Evolutionary conservation across 2,329 filamentous ascomycete species (phyloP).

Genomic region (Penicillium sp.): DNA sequence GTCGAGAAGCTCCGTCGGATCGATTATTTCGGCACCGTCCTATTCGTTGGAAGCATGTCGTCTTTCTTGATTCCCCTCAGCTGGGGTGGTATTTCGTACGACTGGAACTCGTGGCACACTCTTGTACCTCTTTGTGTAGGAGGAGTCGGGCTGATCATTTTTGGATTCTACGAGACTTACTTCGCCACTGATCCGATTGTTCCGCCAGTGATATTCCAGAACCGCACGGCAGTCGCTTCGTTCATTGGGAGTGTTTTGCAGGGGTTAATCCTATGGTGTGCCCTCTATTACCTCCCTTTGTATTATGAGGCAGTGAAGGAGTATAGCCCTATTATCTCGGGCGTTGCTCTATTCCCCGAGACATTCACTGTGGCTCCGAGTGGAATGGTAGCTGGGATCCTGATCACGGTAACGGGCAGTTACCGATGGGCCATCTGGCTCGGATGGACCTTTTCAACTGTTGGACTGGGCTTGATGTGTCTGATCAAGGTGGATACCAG

Average conservation of each 20-base stretch:
- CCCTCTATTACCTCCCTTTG: slow-evolving; percentile 55
- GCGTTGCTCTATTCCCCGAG: slow-evolving; percentile 58
- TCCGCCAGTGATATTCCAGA: slow-evolving; percentile 46
- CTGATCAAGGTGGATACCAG: slow-evolving; percentile 45
- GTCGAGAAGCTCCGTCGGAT: slow-evolving; percentile 52
- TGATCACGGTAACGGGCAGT: slow-evolving; percentile 54
- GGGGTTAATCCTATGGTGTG: slow-evolving; percentile 49
- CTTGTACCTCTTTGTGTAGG: slow-evolving; percentile 62
- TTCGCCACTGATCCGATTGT: slow-evolving; percentile 52
- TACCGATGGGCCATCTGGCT: slow-evolving; percentile 62
- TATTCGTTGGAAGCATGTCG: slow-evolving; percentile 61
- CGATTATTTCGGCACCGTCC: slow-evolving; percentile 61
- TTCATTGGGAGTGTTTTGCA: slow-evolving; percentile 58
- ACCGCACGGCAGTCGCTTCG: slow-evolving; percentile 48
- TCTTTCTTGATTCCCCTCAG: slow-evolving; percentile 62
- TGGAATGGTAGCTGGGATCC: slow-evolving; percentile 49
- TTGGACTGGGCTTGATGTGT: slow-evolving; percentile 54
- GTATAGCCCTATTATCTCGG: slow-evolving; percentile 54
- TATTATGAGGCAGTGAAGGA: slow-evolving; percentile 50
- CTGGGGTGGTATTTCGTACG: slow-evolving; percentile 65
- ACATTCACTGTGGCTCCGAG: slow-evolving; percentile 64
- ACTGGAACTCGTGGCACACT: slow-evolving; percentile 62
- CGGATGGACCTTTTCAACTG: slow-evolving; percentile 60
- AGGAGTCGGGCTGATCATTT: slow-evolving; percentile 49
- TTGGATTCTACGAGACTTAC: slow-evolving; percentile 55